Conservation (phyloP, 345 rosid species). For the Aurinia saxatilis region DNA sequence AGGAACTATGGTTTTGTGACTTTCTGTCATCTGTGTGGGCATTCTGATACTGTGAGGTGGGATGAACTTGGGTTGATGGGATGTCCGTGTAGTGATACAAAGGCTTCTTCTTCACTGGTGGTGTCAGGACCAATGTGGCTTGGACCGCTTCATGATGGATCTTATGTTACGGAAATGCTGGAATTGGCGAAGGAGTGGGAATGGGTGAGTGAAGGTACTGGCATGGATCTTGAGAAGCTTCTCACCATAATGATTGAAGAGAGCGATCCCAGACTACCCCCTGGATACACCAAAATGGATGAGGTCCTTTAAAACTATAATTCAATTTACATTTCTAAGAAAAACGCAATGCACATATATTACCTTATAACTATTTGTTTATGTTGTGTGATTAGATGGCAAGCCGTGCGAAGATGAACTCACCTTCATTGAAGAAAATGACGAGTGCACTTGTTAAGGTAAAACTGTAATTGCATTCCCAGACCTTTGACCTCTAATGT, state of each 20-base stretch:
- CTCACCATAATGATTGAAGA: conserved; percentile 67
- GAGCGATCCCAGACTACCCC: conserved; percentile 67
- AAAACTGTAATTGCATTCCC: background rate
- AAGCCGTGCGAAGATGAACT: conserved; percentile 66
- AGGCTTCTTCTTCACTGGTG: conserved; percentile 40
- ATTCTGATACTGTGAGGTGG: conserved; percentile 54
- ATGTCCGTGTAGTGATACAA: conserved; percentile 48
- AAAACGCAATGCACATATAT: background rate
- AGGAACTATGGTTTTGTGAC: conserved; percentile 84
- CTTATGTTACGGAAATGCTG: conserved; percentile 57
- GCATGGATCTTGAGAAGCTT: conserved; percentile 61
- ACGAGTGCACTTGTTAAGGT: conserved; percentile 52
- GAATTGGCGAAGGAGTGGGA: conserved; percentile 63
- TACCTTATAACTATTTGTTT: background rate
- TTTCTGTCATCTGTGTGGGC: conserved; percentile 66
- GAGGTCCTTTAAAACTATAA: conserved; percentile 40
- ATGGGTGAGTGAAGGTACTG: conserved; percentile 54
- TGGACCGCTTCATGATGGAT: conserved; percentile 68
- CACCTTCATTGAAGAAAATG: conserved; percentile 62
- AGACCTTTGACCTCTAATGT: background rate
- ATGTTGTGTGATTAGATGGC: conserved; percentile 46
- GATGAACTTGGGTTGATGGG: conserved; percentile 57
- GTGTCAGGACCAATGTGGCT: conserved; percentile 83
- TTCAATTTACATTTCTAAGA: background rate
- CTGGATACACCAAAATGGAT: conserved; percentile 82